Conservation (phyloP, 768 basidiomycete genomes). For the Pulveroboletus sp. region DNA sequence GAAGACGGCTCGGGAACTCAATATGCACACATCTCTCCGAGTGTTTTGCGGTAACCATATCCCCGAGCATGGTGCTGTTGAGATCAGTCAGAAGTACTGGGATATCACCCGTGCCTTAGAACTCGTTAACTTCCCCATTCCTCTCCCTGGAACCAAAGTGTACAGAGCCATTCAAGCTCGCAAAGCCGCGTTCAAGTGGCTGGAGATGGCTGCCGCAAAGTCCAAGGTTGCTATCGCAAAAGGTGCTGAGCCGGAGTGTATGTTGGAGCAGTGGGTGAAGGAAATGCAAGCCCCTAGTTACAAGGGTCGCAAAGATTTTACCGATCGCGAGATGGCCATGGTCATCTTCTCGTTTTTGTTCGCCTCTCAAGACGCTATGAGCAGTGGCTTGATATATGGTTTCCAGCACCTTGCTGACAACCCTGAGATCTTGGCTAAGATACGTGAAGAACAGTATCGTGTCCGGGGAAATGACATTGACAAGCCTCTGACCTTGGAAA, state of each 20-base stretch:
- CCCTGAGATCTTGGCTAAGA: constrained; percentile 82
- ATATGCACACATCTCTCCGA: constrained; percentile 95
- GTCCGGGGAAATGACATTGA: constrained; percentile 77
- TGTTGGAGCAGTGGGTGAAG: constrained; percentile 90
- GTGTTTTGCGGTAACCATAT: constrained; percentile 95
- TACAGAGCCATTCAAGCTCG: constrained; percentile 90
- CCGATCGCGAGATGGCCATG: constrained; percentile 94
- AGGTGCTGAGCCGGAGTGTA: constrained; percentile 78
- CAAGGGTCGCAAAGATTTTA: constrained; percentile 84
- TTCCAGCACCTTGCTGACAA: constrained; percentile 96
- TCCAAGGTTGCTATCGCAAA: constrained; percentile 81
- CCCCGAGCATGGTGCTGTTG: constrained; percentile 67
- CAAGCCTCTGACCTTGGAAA: constrained; percentile 76
- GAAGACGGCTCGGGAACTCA: constrained; percentile 88
- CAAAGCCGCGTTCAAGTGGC: constrained; percentile 77
- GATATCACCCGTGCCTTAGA: constrained; percentile 91
- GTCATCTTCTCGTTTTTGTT: constrained; percentile 96
- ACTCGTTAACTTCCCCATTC: constrained; percentile 97
- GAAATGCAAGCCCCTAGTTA: constrained; percentile 58
- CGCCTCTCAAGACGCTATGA: constrained; percentile 97
- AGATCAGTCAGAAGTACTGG: constrained; percentile 96
- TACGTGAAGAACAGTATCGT: constrained; percentile 85
- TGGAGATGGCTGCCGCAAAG: constrained; percentile 71
- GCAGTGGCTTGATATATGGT: constrained; percentile 89
- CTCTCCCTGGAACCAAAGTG: constrained; percentile 93